Evolutionary conservation across 495 filamentous ascomycete species (phyloP).

Genomic region (Penicillium manginii): DNA sequence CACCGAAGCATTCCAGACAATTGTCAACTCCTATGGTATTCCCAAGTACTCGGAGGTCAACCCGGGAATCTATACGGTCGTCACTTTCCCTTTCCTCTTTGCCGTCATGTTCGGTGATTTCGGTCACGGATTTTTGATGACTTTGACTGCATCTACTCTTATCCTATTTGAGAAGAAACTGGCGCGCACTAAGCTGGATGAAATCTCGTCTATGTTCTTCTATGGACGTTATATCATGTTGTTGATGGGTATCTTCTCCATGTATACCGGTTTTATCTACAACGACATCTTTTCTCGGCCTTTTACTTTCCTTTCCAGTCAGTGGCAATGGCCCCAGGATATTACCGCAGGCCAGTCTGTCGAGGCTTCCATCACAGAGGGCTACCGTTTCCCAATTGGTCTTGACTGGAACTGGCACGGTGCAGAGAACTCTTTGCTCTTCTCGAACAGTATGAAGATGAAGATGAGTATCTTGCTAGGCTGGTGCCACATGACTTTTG

Average conservation of each 20-base stretch:
- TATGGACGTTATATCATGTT: slow-evolving; percentile 98
- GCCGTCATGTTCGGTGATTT: slow-evolving; percentile 99
- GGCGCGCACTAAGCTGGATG: slow-evolving; percentile 82
- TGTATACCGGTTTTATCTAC: slow-evolving; percentile 97
- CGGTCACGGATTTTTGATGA: slow-evolving; percentile 89
- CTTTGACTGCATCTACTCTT: slow-evolving; percentile 79
- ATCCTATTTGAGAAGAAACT: slow-evolving; percentile 93
- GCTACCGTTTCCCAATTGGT: slow-evolving; percentile 91
- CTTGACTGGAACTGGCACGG: slow-evolving; percentile 97
- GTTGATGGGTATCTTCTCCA: slow-evolving; percentile 95
- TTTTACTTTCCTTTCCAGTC: slow-evolving; percentile 82
- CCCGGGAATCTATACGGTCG: slow-evolving; percentile 88
- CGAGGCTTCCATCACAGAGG: slow-evolving; percentile 63
- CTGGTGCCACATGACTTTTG: slow-evolving; percentile 98
- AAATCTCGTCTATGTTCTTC: slow-evolving; percentile 96
- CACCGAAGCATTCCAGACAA: slow-evolving; percentile 97
- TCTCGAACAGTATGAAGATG: slow-evolving; percentile 99
- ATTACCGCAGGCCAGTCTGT: slow-evolving; percentile 64
- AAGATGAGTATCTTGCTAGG: slow-evolving; percentile 96
- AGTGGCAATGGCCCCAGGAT: slow-evolving; percentile 81
- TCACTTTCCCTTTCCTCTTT: slow-evolving; percentile 98
- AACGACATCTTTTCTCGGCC: slow-evolving; percentile 97
- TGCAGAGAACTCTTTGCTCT: slow-evolving; percentile 89
- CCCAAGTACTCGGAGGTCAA: slow-evolving; percentile 98
- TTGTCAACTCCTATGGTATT: slow-evolving; percentile 97